Percentiles rank a stretch among this genome's conserved stretches.
phyloP scores from a whole-genome alignment of 2,329 filamentous ascomycete species.

The Cryphonectria parasitica region DNA sequence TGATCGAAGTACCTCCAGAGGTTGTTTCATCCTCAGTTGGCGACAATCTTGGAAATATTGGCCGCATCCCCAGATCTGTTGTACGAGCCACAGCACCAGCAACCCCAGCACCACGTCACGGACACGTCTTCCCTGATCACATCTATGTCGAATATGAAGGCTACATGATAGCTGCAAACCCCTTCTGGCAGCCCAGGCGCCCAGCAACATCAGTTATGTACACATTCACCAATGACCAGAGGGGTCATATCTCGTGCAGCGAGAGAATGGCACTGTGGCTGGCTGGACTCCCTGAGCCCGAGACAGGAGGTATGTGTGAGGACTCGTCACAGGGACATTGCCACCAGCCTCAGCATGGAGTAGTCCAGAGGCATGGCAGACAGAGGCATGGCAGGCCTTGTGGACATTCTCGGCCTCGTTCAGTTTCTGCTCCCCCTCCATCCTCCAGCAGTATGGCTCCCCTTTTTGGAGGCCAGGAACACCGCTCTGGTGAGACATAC shows the following conservation, averaged over 20 bases:
- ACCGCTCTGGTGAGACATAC: neutral
- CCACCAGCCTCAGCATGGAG: neutral
- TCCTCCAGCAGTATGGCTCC: neutral
- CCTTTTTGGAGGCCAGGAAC: neutral
- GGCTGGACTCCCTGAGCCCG: slow-evolving; percentile 10
- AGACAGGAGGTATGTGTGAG: neutral
- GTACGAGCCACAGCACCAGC: neutral
- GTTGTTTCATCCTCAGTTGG: neutral
- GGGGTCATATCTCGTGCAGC: slow-evolving; percentile 10
- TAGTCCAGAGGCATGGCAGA: neutral
- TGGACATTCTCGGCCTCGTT: slow-evolving; percentile 6
- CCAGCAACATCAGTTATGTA: slow-evolving; percentile 18
- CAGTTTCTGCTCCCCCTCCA: slow-evolving; percentile 14
- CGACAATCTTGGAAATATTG: neutral
- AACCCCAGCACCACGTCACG: neutral
- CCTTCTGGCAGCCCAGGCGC: slow-evolving; percentile 14
- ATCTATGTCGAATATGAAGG: slow-evolving; percentile 17
- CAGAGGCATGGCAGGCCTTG: neutral
- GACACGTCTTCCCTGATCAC: slow-evolving; percentile 21
- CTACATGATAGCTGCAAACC: slow-evolving; percentile 8
- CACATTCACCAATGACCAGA: neutral
- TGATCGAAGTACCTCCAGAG: slow-evolving; percentile 4
- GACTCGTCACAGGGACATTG: neutral
- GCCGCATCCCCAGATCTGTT: neutral
- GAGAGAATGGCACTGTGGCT: slow-evolving; percentile 19